Conservation (phyloP, 345 rosid species). For the Noccaea caerulescens region DNA sequence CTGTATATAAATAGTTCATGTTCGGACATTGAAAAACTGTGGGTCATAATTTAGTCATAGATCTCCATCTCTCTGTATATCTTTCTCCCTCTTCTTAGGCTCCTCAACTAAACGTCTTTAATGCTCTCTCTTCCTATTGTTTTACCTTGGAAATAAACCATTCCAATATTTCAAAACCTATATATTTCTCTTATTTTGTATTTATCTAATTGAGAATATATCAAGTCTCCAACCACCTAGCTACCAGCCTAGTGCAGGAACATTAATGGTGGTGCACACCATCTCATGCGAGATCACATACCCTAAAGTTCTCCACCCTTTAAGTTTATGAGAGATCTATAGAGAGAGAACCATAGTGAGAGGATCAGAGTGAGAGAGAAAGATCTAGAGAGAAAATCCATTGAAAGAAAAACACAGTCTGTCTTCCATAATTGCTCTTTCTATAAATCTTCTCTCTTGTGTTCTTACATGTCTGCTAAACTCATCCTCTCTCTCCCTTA, state of each 20-base stretch:
- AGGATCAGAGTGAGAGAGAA: not conserved
- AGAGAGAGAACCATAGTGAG: slow-evolving; percentile 30
- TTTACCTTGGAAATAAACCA: slow-evolving; percentile 29
- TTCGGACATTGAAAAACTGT: slow-evolving; percentile 35
- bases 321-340: slow-evolving; percentile 31
- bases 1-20: slow-evolving; percentile 39
- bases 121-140: slow-evolving; percentile 43
- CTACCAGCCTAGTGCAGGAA: slow-evolving; percentile 44
- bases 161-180: not conserved
- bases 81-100: slow-evolving; percentile 23
- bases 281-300: slow-evolving; percentile 46
- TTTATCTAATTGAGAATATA: slow-evolving; percentile 21
- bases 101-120: slow-evolving; percentile 88
- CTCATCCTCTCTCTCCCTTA: slow-evolving; percentile 9
- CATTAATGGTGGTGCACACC: slow-evolving; percentile 60
- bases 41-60: slow-evolving; percentile 31
- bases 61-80: slow-evolving; percentile 23
- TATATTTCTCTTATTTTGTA: not conserved
- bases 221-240: slow-evolving; percentile 47
- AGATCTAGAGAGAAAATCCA: slow-evolving; percentile 38
- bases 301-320: slow-evolving; percentile 34
- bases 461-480: slow-evolving; percentile 25
- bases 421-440: slow-evolving; percentile 61
- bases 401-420: slow-evolving; percentile 60
- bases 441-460: slow-evolving; percentile 54